Conservation (phyloP, 192 early-diverging fungal species). For the Coemansia sp. region DNA sequence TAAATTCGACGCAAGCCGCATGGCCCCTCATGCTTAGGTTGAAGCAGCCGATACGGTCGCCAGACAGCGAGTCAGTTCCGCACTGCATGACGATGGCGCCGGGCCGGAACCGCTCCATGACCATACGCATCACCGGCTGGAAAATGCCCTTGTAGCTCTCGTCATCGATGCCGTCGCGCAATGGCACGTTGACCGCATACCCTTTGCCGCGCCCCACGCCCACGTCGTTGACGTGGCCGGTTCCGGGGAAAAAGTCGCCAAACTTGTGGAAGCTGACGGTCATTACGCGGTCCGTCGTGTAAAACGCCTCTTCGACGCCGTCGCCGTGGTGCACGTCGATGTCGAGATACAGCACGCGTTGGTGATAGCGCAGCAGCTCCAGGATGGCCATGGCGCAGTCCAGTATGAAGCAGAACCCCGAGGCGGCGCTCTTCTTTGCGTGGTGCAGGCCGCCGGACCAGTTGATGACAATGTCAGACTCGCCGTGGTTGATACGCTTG, state of each 20-base stretch:
- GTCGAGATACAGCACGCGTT: constrained; percentile 94
- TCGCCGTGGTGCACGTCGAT: constrained; percentile 99
- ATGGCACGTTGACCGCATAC: constrained; percentile 93
- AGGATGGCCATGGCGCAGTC: constrained; percentile 93
- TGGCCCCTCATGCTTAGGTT: constrained; percentile 94
- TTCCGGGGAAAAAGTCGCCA: constrained; percentile 99
- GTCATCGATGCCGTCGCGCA: constrained; percentile 94
- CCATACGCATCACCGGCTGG: constrained; percentile 73
- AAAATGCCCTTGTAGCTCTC: constrained; percentile 89
- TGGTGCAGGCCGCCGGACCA: constrained; percentile 98
- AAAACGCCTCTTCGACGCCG: constrained; percentile 99
- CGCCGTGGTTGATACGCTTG: constrained; percentile 75
- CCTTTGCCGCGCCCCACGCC: constrained; percentile 81
- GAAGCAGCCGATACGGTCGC: constrained; percentile 92
- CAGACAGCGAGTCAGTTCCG: constrained; percentile 91
- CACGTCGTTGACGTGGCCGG: constrained; percentile 89
- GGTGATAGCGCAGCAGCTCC: constrained; percentile 81
- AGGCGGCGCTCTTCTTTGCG: constrained; percentile 92
- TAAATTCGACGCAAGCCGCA: constrained; percentile 87
- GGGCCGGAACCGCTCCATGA: constrained; percentile 90
- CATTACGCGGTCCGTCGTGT: constrained; percentile 98
- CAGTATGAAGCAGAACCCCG: constrained; percentile 97
- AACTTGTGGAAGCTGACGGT: constrained; percentile 98
- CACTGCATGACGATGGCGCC: constrained; percentile 91
- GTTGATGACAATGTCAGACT: constrained; percentile 93